Conservation (phyloP, 768 basidiomycete genomes). For the Russula ochroleuca region DNA sequence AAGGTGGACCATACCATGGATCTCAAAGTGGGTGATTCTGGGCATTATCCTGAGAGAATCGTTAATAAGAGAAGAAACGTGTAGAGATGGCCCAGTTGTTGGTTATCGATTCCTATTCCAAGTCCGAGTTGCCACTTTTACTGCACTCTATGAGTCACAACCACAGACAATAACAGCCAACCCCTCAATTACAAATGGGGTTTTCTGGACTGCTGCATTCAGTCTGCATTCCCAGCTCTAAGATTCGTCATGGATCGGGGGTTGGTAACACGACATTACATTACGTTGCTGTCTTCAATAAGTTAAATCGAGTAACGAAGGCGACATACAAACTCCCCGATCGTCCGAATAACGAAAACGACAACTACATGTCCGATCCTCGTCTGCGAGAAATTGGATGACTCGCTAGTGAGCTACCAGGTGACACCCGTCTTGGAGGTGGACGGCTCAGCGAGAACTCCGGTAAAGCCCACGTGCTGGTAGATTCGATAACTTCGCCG, state of each 20-base stretch:
- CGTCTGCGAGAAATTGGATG: constrained; percentile 7
- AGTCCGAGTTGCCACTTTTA: too few species aligned
- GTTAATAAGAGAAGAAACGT: not conserved
- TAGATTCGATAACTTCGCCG: constrained; percentile 20
- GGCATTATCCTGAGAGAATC: constrained; percentile 29
- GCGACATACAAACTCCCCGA: too few species aligned
- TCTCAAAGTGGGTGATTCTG: constrained; percentile 55
- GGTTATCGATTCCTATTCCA: too few species aligned
- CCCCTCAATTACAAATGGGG: not conserved
- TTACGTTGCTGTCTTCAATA: too few species aligned
- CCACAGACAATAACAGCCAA: too few species aligned
- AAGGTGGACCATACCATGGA: constrained; percentile 44
- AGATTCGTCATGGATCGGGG: too few species aligned
- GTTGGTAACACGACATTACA: too few species aligned
- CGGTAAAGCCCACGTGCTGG: constrained; percentile 26
- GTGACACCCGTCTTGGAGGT: constrained; percentile 29
- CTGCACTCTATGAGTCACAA: too few species aligned
- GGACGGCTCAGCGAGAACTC: constrained; percentile 28
- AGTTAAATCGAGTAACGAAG: too few species aligned
- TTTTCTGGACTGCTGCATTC: not conserved
- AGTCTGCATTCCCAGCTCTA: too few species aligned
- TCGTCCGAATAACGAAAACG: not conserved
- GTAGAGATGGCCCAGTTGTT: too few species aligned
- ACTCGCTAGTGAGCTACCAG: not conserved
- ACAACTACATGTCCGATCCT: constrained; percentile 16